Percentiles rank a stretch among this genome's conserved stretches.
phyloP scores from a whole-genome alignment of 2,329 filamentous ascomycete species.

The Phyllosticta citriasiana region DNA sequence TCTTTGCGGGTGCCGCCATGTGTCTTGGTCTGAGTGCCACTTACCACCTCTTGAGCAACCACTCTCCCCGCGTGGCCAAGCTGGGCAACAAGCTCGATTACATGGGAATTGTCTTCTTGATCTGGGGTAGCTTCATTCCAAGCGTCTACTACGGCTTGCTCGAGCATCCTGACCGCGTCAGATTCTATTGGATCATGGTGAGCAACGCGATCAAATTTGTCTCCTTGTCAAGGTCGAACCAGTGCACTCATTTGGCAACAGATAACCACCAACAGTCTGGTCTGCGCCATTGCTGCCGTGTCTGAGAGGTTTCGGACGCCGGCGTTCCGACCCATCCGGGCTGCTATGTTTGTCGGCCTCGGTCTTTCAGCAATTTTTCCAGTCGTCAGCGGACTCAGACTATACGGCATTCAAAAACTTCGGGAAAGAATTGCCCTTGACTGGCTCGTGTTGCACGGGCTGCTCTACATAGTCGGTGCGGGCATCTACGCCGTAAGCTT shows the following conservation, averaged over 20 bases:
- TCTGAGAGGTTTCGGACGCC: constrained; percentile 78
- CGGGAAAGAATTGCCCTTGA: constrained; percentile 65
- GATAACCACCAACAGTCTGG: constrained; percentile 70
- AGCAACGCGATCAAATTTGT: constrained; percentile 17
- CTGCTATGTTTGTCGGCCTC: constrained; percentile 80
- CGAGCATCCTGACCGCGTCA: constrained; percentile 50
- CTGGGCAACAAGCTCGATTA: constrained; percentile 94
- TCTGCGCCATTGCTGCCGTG: constrained; percentile 67
- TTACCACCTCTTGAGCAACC: constrained; percentile 78
- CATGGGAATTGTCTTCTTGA: constrained; percentile 82
- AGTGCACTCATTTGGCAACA: constrained; percentile 23
- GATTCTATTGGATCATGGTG: constrained; percentile 66
- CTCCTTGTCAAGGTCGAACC: no score
- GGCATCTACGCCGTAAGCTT: constrained; percentile 67
- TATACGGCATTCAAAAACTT: constrained; percentile 59
- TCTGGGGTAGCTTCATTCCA: constrained; percentile 84
- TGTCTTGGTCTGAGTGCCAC: constrained; percentile 48
- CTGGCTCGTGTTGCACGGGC: constrained; percentile 72
- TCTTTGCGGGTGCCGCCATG: constrained; percentile 30
- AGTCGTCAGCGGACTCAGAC: constrained; percentile 61
- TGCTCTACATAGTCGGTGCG: constrained; percentile 77
- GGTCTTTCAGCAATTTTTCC: constrained; percentile 77
- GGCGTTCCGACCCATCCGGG: constrained; percentile 72
- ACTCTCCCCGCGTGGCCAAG: constrained; percentile 65
- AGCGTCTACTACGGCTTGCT: constrained; percentile 54